Base-by-base conservation (phyloP, 2,329 filamentous ascomycete species). In the Magnaporthiopsis poae region DNA sequence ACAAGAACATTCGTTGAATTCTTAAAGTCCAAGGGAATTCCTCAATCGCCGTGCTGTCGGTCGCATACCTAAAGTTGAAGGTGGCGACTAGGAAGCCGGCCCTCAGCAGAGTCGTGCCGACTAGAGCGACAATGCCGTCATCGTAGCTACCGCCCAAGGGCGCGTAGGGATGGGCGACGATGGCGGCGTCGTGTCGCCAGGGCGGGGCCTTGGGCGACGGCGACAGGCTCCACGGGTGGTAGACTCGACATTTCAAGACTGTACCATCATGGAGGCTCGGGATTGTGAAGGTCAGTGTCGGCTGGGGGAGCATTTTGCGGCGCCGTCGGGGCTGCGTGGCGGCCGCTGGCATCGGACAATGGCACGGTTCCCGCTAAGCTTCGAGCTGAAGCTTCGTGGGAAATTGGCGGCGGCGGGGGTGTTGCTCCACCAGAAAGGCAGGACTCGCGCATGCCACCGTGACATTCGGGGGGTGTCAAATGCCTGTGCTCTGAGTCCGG, bases 111-210 rank as follows among this genome's bases (percentile, higher is more conserved):
- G 88, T 83, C 1, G 80, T 79, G 0, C 85, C 86, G 2, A 90
- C 78, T 11, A 86, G 80, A n/a, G 85, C 81, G 1, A 98, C 89
- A 0, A 96, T 82, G 0, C 85, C 84, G 74, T 98, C 93, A 74
- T 98, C 91, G 74, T 88, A 95, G 75, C 81, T 88, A 5, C 94
- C 95, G 5, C 95, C 95, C 65, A 98, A 80, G 0, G 91, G 88
- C 46, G 91, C 92, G 74, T 98, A 98, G 0, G 95, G 94, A 76
- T 98, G 95, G 15, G 93, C 93, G 59, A 98, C 79, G 3, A 96
- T 81, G 62, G 83, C 84, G 21, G 81, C 82, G 69, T 86, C 78
- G 63, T 77, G 78, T 60, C 71, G 73, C 83, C 83, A 85, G 64
- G 75, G 71, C 36, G 74, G 73, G 15, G 77, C 72, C 60, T 75